These are phyloP conservation scores for Alternaria burnsii DNA, from an alignment of 2,329 filamentous ascomycete species.

Conservation along the genomic window DNA sequence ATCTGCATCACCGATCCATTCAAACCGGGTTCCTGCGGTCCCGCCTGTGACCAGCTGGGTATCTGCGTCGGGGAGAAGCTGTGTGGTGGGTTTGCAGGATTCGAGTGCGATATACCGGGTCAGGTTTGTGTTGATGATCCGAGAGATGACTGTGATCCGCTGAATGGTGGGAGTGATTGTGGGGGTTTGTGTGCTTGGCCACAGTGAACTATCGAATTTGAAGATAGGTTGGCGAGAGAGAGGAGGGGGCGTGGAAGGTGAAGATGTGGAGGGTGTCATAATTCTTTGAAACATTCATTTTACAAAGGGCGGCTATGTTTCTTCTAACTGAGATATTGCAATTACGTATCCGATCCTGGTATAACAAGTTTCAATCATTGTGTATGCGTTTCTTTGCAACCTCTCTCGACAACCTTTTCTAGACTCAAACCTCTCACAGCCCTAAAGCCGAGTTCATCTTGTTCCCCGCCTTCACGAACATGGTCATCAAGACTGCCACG, in stretches of 20 bases:
- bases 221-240: rapidly evolving
- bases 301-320: background rate
- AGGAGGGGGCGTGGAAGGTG: background rate
- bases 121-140: constrained; percentile 56
- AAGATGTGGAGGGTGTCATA: background rate
- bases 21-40: constrained; percentile 44
- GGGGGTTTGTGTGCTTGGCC: constrained; percentile 53
- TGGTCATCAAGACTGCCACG: background rate
- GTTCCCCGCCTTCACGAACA: background rate
- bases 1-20: constrained; percentile 45
- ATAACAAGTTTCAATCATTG: background rate
- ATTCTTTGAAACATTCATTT: background rate
- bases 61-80: constrained; percentile 47
- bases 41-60: constrained; percentile 42
- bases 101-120: constrained; percentile 40
- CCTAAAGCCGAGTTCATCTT: background rate
- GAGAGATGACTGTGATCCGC: constrained; percentile 53
- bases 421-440: background rate
- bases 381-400: background rate
- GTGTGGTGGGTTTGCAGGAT: constrained; percentile 55
- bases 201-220: background rate
- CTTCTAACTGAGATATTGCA: background rate
- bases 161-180: constrained; percentile 54
- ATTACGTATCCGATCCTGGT: background rate
- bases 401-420: background rate